Base-by-base conservation (phyloP, 805 yeast genomes). In the Kuraishia molischiana region DNA sequence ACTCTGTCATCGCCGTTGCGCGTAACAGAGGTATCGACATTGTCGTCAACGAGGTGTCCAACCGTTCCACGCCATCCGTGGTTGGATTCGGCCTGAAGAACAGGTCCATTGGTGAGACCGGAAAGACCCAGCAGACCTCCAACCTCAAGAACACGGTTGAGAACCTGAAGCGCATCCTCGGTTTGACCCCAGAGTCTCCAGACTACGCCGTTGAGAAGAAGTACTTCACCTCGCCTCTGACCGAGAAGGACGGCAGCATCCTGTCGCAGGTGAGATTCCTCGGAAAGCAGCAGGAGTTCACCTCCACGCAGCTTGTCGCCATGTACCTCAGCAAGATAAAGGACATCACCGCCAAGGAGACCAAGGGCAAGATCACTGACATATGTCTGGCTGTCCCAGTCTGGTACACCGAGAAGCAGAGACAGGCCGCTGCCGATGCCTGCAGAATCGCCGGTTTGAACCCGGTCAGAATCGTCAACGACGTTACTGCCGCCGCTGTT, bases 11-110 rank as follows among this genome's bases (percentile, higher is more conserved):
- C 59, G 97, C 95, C 32, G 82, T 95, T 59, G 98, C 98, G 46
- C 83, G 90, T 63, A 92, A 90, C 78, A 81, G 97, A 72, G 97
- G 97, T 59, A 92, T 92, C 59, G 99, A 92, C 64, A 81, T 92
- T 54, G 85, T 92, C 54, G 97, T 92, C 67, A 92, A 92, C 62
- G 99, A 92, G 67, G 97, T 92, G 35, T 89, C 97, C 41, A 92
- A 92, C 81, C 83, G 99, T 66, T 64, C 94, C 49, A 92, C 99
- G 24, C 98, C 99, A 48, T 58, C 77, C 17, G 61, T 64, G 48
- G 92, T 92, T 50, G 97, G 96, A 24, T 92, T 92, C 52, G 97
- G 97, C 50, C 59, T 57, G 48, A 85, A 84, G 67, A 80, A 76
- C 74, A 80, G 99, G 69, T 79, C 76, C 58, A 77, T 92, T 50